phyloP scores from a whole-genome alignment of 2,329 filamentous ascomycete species.

The Penicillium sp. region DNA sequence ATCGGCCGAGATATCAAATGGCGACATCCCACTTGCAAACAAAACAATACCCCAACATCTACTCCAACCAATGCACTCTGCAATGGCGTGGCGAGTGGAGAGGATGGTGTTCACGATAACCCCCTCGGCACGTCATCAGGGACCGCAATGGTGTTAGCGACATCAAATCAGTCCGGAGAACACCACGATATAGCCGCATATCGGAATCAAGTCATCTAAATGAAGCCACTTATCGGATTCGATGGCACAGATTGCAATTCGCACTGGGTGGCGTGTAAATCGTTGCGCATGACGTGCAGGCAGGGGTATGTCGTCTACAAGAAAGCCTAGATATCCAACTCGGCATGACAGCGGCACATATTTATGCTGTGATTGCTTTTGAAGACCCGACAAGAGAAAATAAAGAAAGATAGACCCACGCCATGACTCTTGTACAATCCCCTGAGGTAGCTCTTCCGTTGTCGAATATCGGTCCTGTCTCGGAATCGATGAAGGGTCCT shows the following conservation, averaged over 20 bases:
- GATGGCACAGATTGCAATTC: neutral
- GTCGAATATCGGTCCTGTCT: constrained; percentile 2
- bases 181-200: neutral
- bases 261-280: constrained; percentile 12
- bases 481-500: constrained; percentile 12
- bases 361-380: neutral
- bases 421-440: constrained; percentile 18
- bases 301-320: constrained; percentile 5
- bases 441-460: constrained; percentile 5
- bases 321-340: neutral
- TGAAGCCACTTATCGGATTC: neutral
- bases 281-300: constrained; percentile 19
- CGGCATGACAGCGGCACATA: neutral
- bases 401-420: neutral
- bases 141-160: constrained; percentile 21
- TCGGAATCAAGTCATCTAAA: neutral
- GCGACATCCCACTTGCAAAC: neutral
- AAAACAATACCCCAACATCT: neutral
- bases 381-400: neutral
- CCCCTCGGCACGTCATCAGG: constrained; percentile 20
- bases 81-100: constrained; percentile 23
- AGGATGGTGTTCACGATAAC: constrained; percentile 11
- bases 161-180: constrained; percentile 14
- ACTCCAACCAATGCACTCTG: constrained; percentile 3
- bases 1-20: neutral